Conservation (phyloP, 495 filamentous ascomycete genomes). For the Cudoniella acicularis region DNA sequence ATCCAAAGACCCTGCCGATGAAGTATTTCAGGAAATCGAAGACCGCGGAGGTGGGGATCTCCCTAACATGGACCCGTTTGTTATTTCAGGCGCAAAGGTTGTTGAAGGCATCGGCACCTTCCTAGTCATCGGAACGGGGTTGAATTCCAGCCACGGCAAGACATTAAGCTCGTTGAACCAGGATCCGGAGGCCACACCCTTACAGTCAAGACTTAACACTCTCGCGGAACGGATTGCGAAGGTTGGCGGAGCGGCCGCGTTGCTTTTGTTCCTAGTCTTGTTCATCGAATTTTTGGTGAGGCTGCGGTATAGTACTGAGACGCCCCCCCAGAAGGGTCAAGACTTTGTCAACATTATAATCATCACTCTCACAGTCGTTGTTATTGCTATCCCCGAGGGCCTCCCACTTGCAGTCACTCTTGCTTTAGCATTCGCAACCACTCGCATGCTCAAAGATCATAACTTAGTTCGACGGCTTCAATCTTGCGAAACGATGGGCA, state of each 20-base stretch:
- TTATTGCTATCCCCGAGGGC: conserved; percentile 93
- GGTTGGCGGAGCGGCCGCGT: conserved; percentile 72
- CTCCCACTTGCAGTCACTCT: conserved; percentile 90
- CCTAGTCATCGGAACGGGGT: conserved; percentile 76
- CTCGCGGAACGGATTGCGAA: conserved; percentile 90
- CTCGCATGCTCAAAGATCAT: conserved; percentile 87
- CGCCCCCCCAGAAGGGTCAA: conserved; percentile 73
- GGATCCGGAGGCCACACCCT: conserved; percentile 79
- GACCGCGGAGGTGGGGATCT: no score
- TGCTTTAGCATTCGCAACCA: conserved; percentile 91
- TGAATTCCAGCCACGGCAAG: conserved; percentile 80
- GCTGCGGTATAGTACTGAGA: conserved; percentile 48
- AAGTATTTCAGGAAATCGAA: no score
- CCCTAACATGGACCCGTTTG: conserved; percentile 81
- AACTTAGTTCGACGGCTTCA: conserved; percentile 83
- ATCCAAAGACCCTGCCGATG: conserved; percentile 54
- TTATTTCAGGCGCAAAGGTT: conserved; percentile 85
- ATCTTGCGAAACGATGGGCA: conserved; percentile 95
- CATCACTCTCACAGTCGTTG: conserved; percentile 85
- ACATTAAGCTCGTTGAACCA: conserved; percentile 88
- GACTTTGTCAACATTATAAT: conserved; percentile 88
- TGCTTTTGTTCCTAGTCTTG: conserved; percentile 79
- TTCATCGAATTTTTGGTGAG: conserved; percentile 80
- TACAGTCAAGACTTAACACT: conserved; percentile 84
- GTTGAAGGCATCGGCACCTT: conserved; percentile 81